Percentiles rank a stretch among this genome's conserved stretches.
These are phyloP conservation scores for Lentinus brumalis DNA, from an alignment of 768 basidiomycete genomes.

Conservation along the genomic window DNA sequence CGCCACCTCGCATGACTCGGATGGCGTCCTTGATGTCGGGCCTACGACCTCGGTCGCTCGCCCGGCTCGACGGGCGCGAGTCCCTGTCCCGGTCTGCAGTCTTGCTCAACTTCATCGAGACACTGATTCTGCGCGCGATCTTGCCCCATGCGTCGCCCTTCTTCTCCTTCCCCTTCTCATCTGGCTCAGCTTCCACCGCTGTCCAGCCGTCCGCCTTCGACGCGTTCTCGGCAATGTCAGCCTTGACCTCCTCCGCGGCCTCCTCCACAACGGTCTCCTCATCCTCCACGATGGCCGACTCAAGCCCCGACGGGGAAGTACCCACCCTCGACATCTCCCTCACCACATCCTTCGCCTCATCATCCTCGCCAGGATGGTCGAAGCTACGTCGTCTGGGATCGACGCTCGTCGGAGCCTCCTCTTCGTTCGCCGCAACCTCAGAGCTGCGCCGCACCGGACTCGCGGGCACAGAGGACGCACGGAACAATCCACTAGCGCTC, in stretches of 20 bases:
- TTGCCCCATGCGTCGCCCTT: constrained; percentile 61
- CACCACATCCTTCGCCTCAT: constrained; percentile 17
- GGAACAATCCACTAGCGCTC: constrained; percentile 20
- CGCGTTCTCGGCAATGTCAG: constrained; percentile 4
- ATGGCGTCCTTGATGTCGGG: constrained; percentile 36
- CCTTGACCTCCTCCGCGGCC: constrained; percentile 2
- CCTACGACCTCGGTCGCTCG: constrained; percentile 28
- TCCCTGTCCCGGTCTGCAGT: constrained; percentile 27
- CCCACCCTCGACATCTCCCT: constrained; percentile 10
- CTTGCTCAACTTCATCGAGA: constrained; percentile 50
- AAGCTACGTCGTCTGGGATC: constrained; percentile 46
- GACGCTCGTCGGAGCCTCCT: constrained; percentile 38
- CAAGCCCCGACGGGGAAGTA: neutral
- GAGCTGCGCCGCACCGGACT: constrained; percentile 34
- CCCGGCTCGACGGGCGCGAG: constrained; percentile 25
- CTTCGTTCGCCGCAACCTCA: constrained; percentile 41
- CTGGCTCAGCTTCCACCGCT: constrained; percentile 32
- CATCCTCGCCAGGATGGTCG: constrained; percentile 33
- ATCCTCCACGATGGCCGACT: constrained; percentile 9
- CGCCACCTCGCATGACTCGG: constrained; percentile 7
- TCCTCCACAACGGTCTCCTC: constrained; percentile 6
- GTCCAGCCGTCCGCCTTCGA: constrained; percentile 34
- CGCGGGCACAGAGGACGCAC: constrained; percentile 63
- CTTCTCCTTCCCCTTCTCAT: constrained; percentile 23
- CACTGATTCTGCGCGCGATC: constrained; percentile 62